These are phyloP conservation scores for Fraxinus greggii DNA, from an alignment of 305 asterid species.

Conservation along the genomic window DNA sequence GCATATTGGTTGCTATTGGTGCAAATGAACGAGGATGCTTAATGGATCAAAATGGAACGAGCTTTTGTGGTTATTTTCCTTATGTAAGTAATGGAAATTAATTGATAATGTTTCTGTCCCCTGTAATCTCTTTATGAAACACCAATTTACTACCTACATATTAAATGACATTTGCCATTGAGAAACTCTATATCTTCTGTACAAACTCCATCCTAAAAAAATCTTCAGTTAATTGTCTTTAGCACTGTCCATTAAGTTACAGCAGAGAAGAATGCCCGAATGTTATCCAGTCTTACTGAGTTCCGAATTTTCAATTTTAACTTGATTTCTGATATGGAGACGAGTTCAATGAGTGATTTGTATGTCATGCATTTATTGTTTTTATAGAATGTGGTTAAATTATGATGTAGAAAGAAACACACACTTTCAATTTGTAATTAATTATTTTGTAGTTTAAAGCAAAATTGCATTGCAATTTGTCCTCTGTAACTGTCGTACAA, in stretches of 20 bases:
- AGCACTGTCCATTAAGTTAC: not conserved
- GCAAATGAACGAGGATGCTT: constrained; percentile 13
- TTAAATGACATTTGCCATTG: not conserved
- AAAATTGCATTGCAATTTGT: constrained; percentile 6
- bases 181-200: constrained; percentile 9
- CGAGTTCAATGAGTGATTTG: not conserved
- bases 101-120: constrained; percentile 1
- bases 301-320: not conserved
- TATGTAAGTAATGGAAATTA: not conserved
- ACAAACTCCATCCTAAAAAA: not conserved
- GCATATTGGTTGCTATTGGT: constrained; percentile 23
- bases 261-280: not conserved
- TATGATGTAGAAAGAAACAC: constrained; percentile 3
- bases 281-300: not conserved
- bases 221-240: not conserved
- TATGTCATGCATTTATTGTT: not conserved
- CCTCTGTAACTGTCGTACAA: constrained; percentile 11
- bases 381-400: not conserved
- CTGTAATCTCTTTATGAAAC: constrained; percentile 13
- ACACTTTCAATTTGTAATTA: not conserved
- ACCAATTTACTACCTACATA: not conserved
- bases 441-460: constrained; percentile 15
- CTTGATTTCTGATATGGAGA: constrained; percentile 8
- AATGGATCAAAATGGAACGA: constrained; percentile 10
- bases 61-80: constrained; percentile 17